Base-by-base conservation (phyloP, 1,139 yeast genomes). In the Yamadazyma dushanensis region DNA sequence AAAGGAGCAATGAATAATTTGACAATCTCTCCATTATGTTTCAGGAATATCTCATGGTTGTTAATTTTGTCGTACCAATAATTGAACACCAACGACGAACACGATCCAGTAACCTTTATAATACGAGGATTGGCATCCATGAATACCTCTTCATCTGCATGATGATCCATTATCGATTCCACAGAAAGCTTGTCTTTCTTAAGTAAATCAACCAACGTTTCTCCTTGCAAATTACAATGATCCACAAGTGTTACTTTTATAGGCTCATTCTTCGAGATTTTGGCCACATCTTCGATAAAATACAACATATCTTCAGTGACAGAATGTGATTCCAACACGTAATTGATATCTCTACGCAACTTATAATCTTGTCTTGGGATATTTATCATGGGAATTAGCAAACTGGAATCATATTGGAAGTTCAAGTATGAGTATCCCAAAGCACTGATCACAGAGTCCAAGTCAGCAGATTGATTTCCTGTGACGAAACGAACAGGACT, bases 401-500 rank as follows among this genome's bases (percentile, higher is more conserved):
- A 39, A 6, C 50, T 39, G 2, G 44, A 22, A 13, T 49, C 45
- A 17, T 51, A 38, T 32, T 45, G 48, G 42, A 68, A 56, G 39
- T 62, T 54, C 40, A 82, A 70, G 53, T 78, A 86, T 0, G 96
- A 81, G 50, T 78, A 84, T 2, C 85, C 53, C 5, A 92, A 64
- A 1, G 96, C 83, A 41, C 83, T 73, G 1, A 86, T 74, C 26
- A 89, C 84, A 1, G 97, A 89, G 57, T 90, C 98, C 62, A 90
- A 65, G 58, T 90, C 96, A 16, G 78, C 76, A 1, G 95, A 78
- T 53, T 88, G 95, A 54, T 90, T 90, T 1, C 97, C 97, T 0
- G 88, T 70, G 1, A 86, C 95, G 28, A 87, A 60, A 24, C 56
- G 51, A 26, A 66, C 49, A 20, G 65, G 62, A 19, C 17, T 31